Base-by-base conservation (phyloP, 768 basidiomycete genomes). In the Pleurotus citrinopileatus region DNA sequence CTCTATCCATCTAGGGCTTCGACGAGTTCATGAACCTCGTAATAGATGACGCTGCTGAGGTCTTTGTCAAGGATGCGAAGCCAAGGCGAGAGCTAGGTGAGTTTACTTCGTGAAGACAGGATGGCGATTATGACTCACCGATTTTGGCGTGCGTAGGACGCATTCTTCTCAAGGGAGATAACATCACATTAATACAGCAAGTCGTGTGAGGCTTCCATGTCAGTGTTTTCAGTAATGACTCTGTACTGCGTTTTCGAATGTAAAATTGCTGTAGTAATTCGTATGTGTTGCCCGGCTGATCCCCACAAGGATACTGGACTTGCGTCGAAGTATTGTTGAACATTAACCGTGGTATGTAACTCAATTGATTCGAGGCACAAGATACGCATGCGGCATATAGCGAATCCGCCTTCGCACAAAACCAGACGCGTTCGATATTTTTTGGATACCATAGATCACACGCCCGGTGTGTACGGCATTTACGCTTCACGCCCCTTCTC, bases 11-110 rank as follows among this genome's bases (percentile, higher is more conserved):
- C n/a, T 65, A 98, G 96, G 95, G 96, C 36, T 99, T 99, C 63
- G 96, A 99, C 67, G 96, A 99, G 70, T 99, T 98, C 73, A 99
- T 99, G 96, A 99, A 99, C 66, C 73, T 99, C 26, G 91, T 98
- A 29, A 73, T 99, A 20, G 96, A 99, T 61, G 91, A 97, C 45
- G 93, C 95, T 40, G 81, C 83, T 48, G 96, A 99, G 69, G 87
- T 97, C 9, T 96, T 84, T 64, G 84, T 94, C 45, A 93, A 94
- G 67, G 93, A 92, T 57, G 86, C 83, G 52, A 91, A 94, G 71
- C 89, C 92, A 42, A 78, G 89, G 62, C 75, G 84, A 70, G 85
- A 92, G 57, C 76, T 98, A 36, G 95, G 94, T 94, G 59, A 53
- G 82, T 70, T 32, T 9, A 27, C 53, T 38, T 8, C 37, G 42